A percentile compares a stretch with the other conserved stretches of the same genome.
These are phyloP conservation scores for Fusarium sublunatum DNA, from an alignment of 2,329 filamentous ascomycete genomes.

Conservation along the genomic window DNA sequence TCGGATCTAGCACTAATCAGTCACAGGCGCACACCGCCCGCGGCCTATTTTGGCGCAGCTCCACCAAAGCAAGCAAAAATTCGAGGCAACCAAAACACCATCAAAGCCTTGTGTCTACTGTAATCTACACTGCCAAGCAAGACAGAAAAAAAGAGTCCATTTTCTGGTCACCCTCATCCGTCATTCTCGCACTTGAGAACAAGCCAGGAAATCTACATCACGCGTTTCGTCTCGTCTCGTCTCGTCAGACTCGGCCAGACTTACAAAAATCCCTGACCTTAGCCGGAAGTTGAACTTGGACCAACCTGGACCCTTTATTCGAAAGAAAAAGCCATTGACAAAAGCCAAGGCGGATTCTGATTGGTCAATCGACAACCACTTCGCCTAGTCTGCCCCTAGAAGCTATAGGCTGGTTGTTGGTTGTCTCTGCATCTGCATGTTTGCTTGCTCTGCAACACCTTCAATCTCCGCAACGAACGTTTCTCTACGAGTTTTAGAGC, in stretches of 20 bases:
- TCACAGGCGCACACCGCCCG: conserved; percentile 43
- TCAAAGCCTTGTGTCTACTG: conserved; percentile 28
- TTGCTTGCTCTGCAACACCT: conserved; percentile 30
- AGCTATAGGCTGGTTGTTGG: conserved; percentile 29
- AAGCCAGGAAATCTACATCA: conserved; percentile 7
- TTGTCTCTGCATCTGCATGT: conserved; percentile 15
- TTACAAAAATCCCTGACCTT: conserved; percentile 3
- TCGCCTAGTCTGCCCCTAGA: neutral
- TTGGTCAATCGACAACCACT: conserved; percentile 17
- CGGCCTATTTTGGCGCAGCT: conserved; percentile 39
- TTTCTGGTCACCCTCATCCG: conserved; percentile 15
- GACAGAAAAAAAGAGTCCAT: conserved; percentile 18
- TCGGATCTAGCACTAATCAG: conserved; percentile 23
- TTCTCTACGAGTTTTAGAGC: conserved; percentile 6
- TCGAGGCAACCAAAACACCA: conserved; percentile 7
- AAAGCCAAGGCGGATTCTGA: conserved; percentile 5
- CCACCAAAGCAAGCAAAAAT: conserved; percentile 40
- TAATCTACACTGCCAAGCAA: conserved; percentile 25
- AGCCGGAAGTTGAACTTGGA: neutral
- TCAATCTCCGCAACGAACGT: conserved; percentile 15
- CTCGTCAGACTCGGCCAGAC: conserved; percentile 1
- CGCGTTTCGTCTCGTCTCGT: neutral
- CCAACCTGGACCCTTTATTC: conserved; percentile 17
- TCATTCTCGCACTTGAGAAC: conserved; percentile 2
- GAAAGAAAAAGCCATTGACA: conserved; percentile 18